phyloP scores from a whole-genome alignment of 108 stramenopile genomes.

The Chaetoceros muelleri region DNA sequence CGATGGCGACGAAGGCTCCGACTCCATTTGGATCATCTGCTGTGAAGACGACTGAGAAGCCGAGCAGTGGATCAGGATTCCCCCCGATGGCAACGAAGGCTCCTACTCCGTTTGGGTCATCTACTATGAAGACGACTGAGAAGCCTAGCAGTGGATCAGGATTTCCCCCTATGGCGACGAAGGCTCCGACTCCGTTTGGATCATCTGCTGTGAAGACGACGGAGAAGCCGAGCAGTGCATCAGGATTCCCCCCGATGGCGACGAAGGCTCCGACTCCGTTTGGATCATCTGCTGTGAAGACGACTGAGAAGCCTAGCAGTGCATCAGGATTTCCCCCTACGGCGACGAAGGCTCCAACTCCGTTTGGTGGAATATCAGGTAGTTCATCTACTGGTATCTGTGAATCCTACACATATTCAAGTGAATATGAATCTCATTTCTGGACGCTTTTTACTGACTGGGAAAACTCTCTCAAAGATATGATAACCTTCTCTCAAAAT shows the following conservation, averaged over 20 bases:
- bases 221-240: slow-evolving; percentile 6
- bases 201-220: slow-evolving; percentile 5
- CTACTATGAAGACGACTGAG: slow-evolving; percentile 1
- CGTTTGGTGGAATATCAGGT: slow-evolving; percentile 14
- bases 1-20: slow-evolving; percentile 26
- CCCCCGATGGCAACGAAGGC: slow-evolving; percentile 51
- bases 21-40: slow-evolving; percentile 19
- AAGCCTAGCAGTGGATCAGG: not conserved
- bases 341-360: slow-evolving; percentile 19
- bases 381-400: too few species aligned
- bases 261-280: slow-evolving; percentile 35
- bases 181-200: slow-evolving; percentile 39
- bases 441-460: not conserved
- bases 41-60: not conserved
- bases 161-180: slow-evolving; percentile 22
- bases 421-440: not conserved
- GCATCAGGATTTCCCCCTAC: not conserved
- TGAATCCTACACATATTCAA: too few species aligned
- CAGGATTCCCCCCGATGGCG: slow-evolving; percentile 45
- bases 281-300: slow-evolving; percentile 10
- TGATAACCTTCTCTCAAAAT: too few species aligned
- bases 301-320: not conserved
- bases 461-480: not conserved
- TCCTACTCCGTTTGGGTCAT: slow-evolving; percentile 40
- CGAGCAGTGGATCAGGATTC: slow-evolving; percentile 8